These are phyloP conservation scores for Porogramme epimiltina DNA, from an alignment of 1,284 basidiomycete genomes.

Conservation along the genomic window DNA sequence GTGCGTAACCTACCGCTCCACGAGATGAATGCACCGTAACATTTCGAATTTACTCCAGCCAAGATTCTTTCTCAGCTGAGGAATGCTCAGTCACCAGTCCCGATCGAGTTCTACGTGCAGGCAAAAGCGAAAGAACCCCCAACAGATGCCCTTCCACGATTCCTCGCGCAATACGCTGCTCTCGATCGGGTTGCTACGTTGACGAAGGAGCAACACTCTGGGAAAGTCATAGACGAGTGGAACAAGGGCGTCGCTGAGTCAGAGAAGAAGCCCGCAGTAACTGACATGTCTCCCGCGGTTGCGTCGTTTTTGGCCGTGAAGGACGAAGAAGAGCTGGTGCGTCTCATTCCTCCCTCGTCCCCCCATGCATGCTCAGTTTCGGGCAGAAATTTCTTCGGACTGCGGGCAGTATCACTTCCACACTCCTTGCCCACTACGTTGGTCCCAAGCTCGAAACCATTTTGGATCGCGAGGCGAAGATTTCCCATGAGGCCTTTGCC, in stretches of 20 bases:
- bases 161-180: conserved; percentile 57
- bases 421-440: conserved; percentile 85
- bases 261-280: conserved; percentile 65
- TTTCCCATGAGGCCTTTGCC: conserved; percentile 86
- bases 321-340: conserved; percentile 88
- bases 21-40: conserved; percentile 14
- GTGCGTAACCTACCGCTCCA: conserved; percentile 40
- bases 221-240: conserved; percentile 85
- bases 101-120: conserved; percentile 69
- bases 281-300: conserved; percentile 80
- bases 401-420: conserved; percentile 83
- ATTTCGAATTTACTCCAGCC: conserved; percentile 43
- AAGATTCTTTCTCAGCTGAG: conserved; percentile 76
- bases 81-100: conserved; percentile 51
- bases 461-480: conserved; percentile 88
- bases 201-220: conserved; percentile 76
- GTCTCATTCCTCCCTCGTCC: conserved; percentile 29
- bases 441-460: conserved; percentile 89
- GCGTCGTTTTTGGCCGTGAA: conserved; percentile 85
- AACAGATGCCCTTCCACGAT: conserved; percentile 67
- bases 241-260: conserved; percentile 57
- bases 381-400: conserved; percentile 75
- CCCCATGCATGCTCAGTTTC: neutral
- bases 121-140: conserved; percentile 75
- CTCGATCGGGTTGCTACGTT: conserved; percentile 69